Conservation (phyloP, 2,329 filamentous ascomycete genomes). For the Arthrobotrys pseudoclavata region DNA sequence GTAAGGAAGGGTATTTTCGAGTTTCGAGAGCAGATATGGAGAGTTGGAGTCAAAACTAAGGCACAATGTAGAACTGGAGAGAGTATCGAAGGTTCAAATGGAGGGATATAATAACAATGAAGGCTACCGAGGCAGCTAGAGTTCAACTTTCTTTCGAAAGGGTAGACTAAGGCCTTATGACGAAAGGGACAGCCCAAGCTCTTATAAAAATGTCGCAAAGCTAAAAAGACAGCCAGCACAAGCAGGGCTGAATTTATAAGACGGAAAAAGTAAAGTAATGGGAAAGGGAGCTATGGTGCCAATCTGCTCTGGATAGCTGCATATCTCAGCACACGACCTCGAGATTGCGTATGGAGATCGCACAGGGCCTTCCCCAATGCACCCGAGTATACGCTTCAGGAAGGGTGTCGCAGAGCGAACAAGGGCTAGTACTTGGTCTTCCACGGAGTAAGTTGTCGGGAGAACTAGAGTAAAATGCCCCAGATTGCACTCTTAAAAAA, state of each 20-base stretch:
- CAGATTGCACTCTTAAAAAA: constrained; percentile 22
- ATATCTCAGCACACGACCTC: constrained; percentile 56
- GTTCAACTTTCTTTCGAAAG: constrained; percentile 46
- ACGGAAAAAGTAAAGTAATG: constrained; percentile 51
- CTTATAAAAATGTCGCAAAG: constrained; percentile 54
- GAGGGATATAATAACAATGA: constrained; percentile 30
- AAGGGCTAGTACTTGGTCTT: constrained; percentile 34
- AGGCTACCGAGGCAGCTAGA: constrained; percentile 17
- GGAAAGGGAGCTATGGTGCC: constrained; percentile 20
- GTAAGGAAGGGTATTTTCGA: constrained; percentile 1
- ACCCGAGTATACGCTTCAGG: constrained; percentile 50
- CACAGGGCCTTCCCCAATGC: constrained; percentile 32
- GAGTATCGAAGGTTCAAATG: constrained; percentile 31
- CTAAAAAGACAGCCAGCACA: constrained; percentile 25
- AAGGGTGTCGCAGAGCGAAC: constrained; percentile 54
- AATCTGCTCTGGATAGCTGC: constrained; percentile 34
- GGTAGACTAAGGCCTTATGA: constrained; percentile 31
- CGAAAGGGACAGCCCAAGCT: constrained; percentile 48
- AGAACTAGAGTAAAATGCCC: constrained; percentile 48
- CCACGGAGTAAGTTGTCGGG: constrained; percentile 44
- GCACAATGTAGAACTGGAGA: constrained; percentile 16
- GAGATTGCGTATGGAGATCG: constrained; percentile 29
- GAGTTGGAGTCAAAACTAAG: constrained; percentile 11
- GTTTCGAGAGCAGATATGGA: constrained; percentile 1
- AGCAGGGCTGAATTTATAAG: constrained; percentile 45